Evolutionary conservation across 805 yeast genomes (phyloP).

Genomic region (Wickerhamomyces strasburgensis): DNA sequence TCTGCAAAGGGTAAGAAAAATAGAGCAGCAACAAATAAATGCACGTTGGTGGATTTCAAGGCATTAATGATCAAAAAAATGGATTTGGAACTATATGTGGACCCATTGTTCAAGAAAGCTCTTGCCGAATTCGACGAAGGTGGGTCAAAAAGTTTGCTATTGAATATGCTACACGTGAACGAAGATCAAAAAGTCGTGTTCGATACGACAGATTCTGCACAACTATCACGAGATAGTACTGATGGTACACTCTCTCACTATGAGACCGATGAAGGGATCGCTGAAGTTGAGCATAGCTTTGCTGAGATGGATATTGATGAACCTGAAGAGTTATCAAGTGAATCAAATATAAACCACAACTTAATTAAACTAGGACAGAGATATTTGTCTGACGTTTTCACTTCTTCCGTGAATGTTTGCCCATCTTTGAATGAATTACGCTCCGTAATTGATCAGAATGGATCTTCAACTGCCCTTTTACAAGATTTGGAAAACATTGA

Average conservation of each 20-base stretch:
- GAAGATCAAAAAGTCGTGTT: conserved; percentile 51
- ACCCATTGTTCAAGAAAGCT: conserved; percentile 69
- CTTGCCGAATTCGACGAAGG: conserved; percentile 76
- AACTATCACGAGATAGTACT: conserved; percentile 10
- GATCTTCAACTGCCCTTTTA: conserved; percentile 13
- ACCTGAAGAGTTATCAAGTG: conserved; percentile 4
- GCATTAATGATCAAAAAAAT: conserved; percentile 46
- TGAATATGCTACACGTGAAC: conserved; percentile 57
- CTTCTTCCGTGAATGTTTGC: conserved; percentile 10
- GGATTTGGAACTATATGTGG: conserved; percentile 62
- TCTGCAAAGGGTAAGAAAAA: conserved; percentile 1
- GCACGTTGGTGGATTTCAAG: conserved; percentile 49
- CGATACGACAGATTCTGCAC: conserved; percentile 43
- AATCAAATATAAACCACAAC: conserved; percentile 3
- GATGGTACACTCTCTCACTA: no score
- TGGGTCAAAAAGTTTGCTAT: conserved; percentile 63
- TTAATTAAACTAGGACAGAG: conserved; percentile 12
- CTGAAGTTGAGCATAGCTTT: conserved; percentile 10
- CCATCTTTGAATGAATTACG: conserved; percentile 17
- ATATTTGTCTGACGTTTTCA: conserved; percentile 5
- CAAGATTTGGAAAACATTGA: conserved; percentile 8
- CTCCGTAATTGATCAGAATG: conserved; percentile 17
- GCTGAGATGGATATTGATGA: conserved; percentile 23
- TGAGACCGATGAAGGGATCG: conserved; percentile 8
- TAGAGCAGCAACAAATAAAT: conserved; percentile 27